Percentiles rank a stretch among this genome's conserved stretches.
These are phyloP conservation scores for Heritiera littoralis DNA, from an alignment of 345 rosid species.

Conservation along the genomic window DNA sequence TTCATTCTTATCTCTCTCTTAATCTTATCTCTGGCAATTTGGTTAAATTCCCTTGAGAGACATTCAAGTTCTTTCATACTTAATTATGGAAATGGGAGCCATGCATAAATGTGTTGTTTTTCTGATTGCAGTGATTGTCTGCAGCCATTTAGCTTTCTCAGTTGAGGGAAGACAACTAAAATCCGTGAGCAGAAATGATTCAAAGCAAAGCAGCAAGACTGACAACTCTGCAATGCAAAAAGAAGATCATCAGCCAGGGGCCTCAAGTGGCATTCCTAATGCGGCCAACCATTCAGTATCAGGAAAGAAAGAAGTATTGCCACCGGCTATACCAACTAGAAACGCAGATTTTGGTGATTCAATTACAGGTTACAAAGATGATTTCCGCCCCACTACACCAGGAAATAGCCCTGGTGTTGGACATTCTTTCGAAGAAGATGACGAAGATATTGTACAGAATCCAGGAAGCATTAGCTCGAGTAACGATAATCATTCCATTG, in stretches of 20 bases:
- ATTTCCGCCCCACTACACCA: constrained; percentile 37
- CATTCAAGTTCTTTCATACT: neutral
- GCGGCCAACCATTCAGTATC: neutral
- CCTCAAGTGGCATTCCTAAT: neutral
- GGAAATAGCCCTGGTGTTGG: constrained; percentile 42
- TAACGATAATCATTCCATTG: constrained; percentile 16
- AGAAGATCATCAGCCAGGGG: neutral
- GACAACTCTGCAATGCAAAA: neutral
- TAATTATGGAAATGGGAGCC: constrained; percentile 2
- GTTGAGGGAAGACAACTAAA: constrained; percentile 39
- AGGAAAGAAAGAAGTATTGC: neutral
- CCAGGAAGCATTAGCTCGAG: neutral
- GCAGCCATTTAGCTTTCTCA: constrained; percentile 23
- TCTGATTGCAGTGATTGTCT: constrained; percentile 26
- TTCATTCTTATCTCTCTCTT: neutral
- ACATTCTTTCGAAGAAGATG: constrained; percentile 20
- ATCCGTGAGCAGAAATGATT: constrained; percentile 10
- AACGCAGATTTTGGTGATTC: neutral
- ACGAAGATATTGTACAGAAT: neutral
- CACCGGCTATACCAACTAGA: neutral
- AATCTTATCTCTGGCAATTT: neutral
- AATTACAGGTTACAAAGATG: neutral
- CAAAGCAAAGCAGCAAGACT: constrained; percentile 3
- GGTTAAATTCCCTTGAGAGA: neutral
- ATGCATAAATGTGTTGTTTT: constrained; percentile 7